These are phyloP conservation scores for Caryopteris hybrid DNA, from an alignment of 305 asterid genomes.

Conservation along the genomic window DNA sequence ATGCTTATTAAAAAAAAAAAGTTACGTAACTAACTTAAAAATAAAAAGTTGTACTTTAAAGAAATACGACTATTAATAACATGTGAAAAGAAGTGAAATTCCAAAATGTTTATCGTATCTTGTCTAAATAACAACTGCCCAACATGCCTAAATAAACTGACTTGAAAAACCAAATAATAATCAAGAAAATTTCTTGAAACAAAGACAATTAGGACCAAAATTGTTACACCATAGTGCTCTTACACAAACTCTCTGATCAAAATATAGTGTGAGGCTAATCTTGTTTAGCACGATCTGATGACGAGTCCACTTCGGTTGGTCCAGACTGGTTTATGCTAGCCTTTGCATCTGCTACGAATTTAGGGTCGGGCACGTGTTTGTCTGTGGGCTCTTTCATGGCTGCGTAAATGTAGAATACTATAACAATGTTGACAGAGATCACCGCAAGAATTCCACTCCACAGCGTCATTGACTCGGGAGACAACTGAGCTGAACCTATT, in stretches of 20 bases:
- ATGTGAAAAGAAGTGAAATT: no score
- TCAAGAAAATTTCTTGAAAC: background rate
- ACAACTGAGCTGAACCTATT: constrained; percentile 51
- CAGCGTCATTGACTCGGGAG: constrained; percentile 63
- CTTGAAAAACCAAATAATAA: background rate
- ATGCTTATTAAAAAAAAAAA: no score
- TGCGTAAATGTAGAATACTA: constrained; percentile 62
- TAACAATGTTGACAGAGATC: constrained; percentile 73
- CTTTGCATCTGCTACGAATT: no score
- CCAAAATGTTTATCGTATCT: no score
- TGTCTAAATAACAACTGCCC: background rate
- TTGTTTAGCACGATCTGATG: constrained; percentile 33
- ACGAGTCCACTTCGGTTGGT: constrained; percentile 29
- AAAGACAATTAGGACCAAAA: background rate
- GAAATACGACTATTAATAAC: no score
- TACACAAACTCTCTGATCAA: background rate
- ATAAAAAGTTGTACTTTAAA: no score
- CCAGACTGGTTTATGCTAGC: constrained; percentile 39
- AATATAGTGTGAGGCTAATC: constrained; percentile 24
- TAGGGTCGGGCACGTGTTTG: constrained; percentile 86
- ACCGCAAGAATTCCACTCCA: constrained; percentile 83
- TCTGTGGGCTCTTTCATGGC: constrained; percentile 86
- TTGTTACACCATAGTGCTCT: background rate
- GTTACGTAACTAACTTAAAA: no score
- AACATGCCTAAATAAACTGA: background rate